phyloP scores from a whole-genome alignment of 139 green algal species.

The Trebouxia sp. region DNA sequence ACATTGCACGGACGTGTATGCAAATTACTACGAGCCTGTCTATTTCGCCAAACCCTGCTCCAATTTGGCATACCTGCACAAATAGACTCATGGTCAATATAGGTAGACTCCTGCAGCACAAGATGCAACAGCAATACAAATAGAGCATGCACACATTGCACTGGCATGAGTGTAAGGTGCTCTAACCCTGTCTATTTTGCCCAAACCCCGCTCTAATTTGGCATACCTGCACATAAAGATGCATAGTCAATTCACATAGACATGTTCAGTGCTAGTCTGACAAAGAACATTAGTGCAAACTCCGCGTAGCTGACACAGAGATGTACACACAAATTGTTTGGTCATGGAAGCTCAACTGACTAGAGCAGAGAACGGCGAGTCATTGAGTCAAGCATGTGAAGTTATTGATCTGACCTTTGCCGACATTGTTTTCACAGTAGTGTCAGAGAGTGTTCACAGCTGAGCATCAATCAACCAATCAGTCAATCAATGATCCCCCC shows the following conservation, averaged over 20 bases:
- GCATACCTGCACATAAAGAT: constrained; percentile 22
- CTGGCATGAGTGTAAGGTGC: constrained; percentile 88
- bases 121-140: no score
- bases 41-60: constrained; percentile 85
- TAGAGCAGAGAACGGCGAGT: not conserved
- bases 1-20: constrained; percentile 72
- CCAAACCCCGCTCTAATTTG: constrained; percentile 64
- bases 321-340: no score
- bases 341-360: not conserved
- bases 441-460: no score
- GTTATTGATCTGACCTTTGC: no score
- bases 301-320: no score
- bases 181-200: constrained; percentile 94
- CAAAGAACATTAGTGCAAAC: no score
- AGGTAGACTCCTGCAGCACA: not conserved
- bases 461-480: not conserved
- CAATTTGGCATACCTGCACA: constrained; percentile 33
- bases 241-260: not conserved
- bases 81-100: not conserved
- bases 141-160: constrained; percentile 63
- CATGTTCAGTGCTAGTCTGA: not conserved
- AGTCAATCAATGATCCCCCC: not conserved
- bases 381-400: no score
- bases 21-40: constrained; percentile 92
- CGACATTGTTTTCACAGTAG: no score